Percentiles rank a stretch among this genome's conserved stretches.
These are phyloP conservation scores for Mrakia blollopis DNA, from an alignment of 768 basidiomycete species.

Conservation along the genomic window DNA sequence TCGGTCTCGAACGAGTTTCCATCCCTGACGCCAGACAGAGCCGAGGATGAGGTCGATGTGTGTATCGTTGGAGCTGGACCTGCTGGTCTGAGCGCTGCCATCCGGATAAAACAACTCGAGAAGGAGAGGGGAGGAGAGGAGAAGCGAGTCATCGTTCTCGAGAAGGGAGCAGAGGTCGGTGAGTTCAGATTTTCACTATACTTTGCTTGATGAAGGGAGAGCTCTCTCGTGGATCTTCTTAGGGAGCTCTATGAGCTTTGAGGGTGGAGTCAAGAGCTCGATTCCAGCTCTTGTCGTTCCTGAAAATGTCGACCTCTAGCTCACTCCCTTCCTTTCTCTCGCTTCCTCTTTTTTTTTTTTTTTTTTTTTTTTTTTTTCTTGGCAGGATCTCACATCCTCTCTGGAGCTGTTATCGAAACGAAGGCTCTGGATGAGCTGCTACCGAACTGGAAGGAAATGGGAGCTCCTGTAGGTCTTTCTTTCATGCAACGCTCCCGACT, in stretches of 20 bases:
- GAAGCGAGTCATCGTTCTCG: conserved; percentile 84
- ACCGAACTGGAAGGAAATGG: conserved; percentile 69
- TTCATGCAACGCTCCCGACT: no score
- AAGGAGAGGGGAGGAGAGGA: conserved; percentile 65
- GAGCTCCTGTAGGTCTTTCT: conserved; percentile 59
- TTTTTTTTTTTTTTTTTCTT: not conserved
- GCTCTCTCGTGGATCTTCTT: not conserved
- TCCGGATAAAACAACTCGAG: conserved; percentile 88
- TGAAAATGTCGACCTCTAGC: not conserved
- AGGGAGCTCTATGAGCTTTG: not conserved
- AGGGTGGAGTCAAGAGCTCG: not conserved
- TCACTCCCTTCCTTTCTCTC: not conserved
- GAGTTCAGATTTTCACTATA: conserved; percentile 42
- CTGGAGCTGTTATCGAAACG: conserved; percentile 92
- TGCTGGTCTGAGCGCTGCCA: conserved; percentile 92
- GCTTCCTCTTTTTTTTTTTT: not conserved
- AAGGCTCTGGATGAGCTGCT: conserved; percentile 83
- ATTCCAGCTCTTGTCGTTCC: not conserved
- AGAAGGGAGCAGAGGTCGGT: conserved; percentile 93
- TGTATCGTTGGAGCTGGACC: conserved; percentile 96
- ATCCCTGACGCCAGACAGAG: conserved; percentile 64
- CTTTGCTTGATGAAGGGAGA: not conserved
- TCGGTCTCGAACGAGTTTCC: conserved; percentile 23
- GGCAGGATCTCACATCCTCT: conserved; percentile 88
- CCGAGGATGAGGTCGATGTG: conserved; percentile 89